Conservation (phyloP, 2,329 filamentous ascomycete genomes). For the Xylariaceae sp. region DNA sequence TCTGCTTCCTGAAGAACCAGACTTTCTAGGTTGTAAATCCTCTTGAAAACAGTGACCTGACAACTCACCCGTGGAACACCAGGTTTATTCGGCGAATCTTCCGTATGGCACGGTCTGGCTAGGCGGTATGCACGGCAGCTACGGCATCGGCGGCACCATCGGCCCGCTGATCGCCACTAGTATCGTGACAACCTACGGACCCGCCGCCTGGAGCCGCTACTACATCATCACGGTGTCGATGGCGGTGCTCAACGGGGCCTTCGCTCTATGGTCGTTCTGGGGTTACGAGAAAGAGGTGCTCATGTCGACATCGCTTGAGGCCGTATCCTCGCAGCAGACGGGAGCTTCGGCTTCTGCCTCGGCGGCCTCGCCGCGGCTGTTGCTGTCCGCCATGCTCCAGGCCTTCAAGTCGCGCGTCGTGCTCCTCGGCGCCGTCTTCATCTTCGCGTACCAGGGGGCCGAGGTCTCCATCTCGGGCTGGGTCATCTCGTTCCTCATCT, state of each 20-base stretch:
- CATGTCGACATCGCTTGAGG: slow-evolving; percentile 21
- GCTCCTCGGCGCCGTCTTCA: slow-evolving; percentile 70
- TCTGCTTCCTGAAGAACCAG: background rate
- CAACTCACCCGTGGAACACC: no score
- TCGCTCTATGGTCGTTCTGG: slow-evolving; percentile 64
- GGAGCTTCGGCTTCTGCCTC: slow-evolving; percentile 1
- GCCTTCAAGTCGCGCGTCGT: slow-evolving; percentile 53
- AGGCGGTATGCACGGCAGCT: slow-evolving; percentile 62
- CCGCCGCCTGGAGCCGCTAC: slow-evolving; percentile 61
- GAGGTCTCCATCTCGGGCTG: slow-evolving; percentile 81
- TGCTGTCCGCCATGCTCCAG: slow-evolving; percentile 41
- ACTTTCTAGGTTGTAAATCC: no score
- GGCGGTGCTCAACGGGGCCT: slow-evolving; percentile 48
- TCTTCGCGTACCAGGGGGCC: slow-evolving; percentile 80
- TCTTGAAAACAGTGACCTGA: no score
- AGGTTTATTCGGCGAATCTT: slow-evolving; percentile 47
- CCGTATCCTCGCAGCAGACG: background rate
- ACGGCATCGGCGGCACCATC: slow-evolving; percentile 59
- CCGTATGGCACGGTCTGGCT: slow-evolving; percentile 49
- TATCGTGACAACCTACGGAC: slow-evolving; percentile 52
- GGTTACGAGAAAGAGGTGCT: slow-evolving; percentile 59
- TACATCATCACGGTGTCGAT: slow-evolving; percentile 63
- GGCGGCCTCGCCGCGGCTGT: slow-evolving; percentile 8
- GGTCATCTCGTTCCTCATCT: slow-evolving; percentile 81
- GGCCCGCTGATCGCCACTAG: slow-evolving; percentile 71